These are phyloP conservation scores for Fusarium sp. DNA, from an alignment of 2,329 filamentous ascomycete genomes.

Conservation along the genomic window DNA sequence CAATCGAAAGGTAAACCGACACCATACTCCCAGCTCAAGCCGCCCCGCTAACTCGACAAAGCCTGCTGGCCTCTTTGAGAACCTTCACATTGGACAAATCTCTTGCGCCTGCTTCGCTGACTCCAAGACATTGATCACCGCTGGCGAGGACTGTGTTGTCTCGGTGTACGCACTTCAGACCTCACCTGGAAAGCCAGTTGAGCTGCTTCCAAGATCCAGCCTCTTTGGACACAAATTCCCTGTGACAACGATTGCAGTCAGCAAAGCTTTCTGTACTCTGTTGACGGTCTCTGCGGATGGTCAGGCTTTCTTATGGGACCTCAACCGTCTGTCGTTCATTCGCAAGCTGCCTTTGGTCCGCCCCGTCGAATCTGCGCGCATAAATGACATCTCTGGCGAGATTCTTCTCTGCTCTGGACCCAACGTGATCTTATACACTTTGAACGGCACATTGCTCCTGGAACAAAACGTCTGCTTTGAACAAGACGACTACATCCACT, in stretches of 20 bases:
- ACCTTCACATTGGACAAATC: constrained; percentile 91
- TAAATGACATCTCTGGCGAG: constrained; percentile 92
- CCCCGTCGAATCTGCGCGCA: constrained; percentile 77
- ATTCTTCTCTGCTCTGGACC: constrained; percentile 86
- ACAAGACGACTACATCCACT: constrained; percentile 80
- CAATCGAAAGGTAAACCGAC: constrained; percentile 72
- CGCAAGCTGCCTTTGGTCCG: constrained; percentile 73
- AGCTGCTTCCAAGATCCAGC: constrained; percentile 81
- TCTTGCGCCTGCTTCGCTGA: constrained; percentile 87
- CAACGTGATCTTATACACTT: constrained; percentile 81
- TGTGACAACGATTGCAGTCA: constrained; percentile 84
- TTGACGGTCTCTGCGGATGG: constrained; percentile 86
- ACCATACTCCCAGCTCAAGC: constrained; percentile 3
- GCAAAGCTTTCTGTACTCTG: constrained; percentile 88
- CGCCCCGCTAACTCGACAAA: constrained; percentile 49
- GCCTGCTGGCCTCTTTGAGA: constrained; percentile 89
- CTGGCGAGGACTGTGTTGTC: constrained; percentile 91
- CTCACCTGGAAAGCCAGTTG: constrained; percentile 74
- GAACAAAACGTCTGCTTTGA: constrained; percentile 81
- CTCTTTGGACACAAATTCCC: constrained; percentile 92
- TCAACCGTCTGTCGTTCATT: constrained; percentile 90
- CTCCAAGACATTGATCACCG: constrained; percentile 89
- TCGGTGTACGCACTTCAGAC: constrained; percentile 82
- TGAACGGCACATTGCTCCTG: constrained; percentile 87
- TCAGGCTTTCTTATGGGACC: constrained; percentile 89